Conservation (phyloP, 2,329 filamentous ascomycete genomes). For the Penicillium griseofulvum region DNA sequence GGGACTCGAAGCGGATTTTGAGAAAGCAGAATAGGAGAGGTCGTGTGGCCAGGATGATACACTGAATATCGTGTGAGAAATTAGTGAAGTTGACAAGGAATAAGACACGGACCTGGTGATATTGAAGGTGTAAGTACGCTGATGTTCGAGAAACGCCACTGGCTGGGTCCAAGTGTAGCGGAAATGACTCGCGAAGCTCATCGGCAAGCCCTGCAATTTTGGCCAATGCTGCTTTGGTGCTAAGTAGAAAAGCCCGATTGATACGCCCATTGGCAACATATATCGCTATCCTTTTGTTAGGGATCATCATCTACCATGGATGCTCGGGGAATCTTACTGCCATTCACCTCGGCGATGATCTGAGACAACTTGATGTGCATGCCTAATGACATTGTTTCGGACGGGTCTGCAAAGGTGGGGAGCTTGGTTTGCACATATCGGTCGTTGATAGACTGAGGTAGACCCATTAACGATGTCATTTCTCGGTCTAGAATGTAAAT, state of each 20-base stretch:
- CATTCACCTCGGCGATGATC: slow-evolving; percentile 46
- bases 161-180: slow-evolving; percentile 37
- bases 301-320: not conserved
- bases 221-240: slow-evolving; percentile 43
- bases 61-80: slow-evolving; percentile 23
- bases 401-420: slow-evolving; percentile 43
- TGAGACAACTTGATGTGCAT: slow-evolving; percentile 50
- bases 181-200: slow-evolving; percentile 41
- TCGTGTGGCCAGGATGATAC: slow-evolving; percentile 42
- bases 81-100: not conserved
- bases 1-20: slow-evolving; percentile 34
- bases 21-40: slow-evolving; percentile 47
- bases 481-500: slow-evolving; percentile 55
- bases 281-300: slow-evolving; percentile 32
- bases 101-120: slow-evolving; percentile 39
- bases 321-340: slow-evolving; percentile 34
- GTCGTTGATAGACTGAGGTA: slow-evolving; percentile 52
- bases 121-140: slow-evolving; percentile 41
- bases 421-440: slow-evolving; percentile 52
- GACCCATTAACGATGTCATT: slow-evolving; percentile 55
- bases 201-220: slow-evolving; percentile 41
- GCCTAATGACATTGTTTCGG: slow-evolving; percentile 41
- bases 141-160: slow-evolving; percentile 44
- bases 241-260: slow-evolving; percentile 36
- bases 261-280: slow-evolving; percentile 43